Base-by-base conservation (phyloP, 805 yeast species). In the Zygosaccharomyces gambellarensis region DNA sequence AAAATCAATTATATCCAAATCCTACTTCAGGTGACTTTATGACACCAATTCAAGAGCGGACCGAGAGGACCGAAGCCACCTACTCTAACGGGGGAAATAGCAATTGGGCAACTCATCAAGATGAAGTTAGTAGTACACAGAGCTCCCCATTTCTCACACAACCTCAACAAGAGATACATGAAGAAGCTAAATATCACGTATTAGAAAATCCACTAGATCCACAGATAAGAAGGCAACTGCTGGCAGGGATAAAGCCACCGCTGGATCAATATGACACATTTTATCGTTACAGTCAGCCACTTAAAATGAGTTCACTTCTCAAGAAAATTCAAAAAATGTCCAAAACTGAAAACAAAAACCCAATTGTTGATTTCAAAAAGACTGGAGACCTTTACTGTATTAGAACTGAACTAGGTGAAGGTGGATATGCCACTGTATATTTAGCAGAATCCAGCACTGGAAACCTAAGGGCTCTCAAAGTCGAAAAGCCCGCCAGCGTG, bases 401-500 rank as follows among this genome's bases (percentile, higher is more conserved):
- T 61, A 25, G 70, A 57, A 50, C 59, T 43, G 79, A 80, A 58
- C 67, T 90, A 10, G 96, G 96, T 0, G 78, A 77, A 58, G 95
- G 95, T n/a, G 94, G 90, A 0, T 83, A 73, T 68, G 95, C 90
- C 0, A 74, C 80, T 1, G 95, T 88, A 0, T 88, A 81, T 61
- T 69, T 88, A 21, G 82, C 86, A 1, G 90, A 86, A 62, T 71
- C 76, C 10, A 75, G 79, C 52, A 63, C 67, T 7, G 88, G 87
- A 1, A 61, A 67, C 0, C 59, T 77, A 30, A 76, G 74, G 45
- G 95, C 96, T 0, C 67, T 90, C 46, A 90, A 90, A 61, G 78
- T 85, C 11, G 89, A 85, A 60, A 73, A 75, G 14, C 88, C 92
- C 0, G 70, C 87, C 0, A 77, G 80, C 40, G 71, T 79, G 3